Evolutionary conservation across 1,139 yeast genomes (phyloP).

Genomic region (Waltiozyma solani): DNA sequence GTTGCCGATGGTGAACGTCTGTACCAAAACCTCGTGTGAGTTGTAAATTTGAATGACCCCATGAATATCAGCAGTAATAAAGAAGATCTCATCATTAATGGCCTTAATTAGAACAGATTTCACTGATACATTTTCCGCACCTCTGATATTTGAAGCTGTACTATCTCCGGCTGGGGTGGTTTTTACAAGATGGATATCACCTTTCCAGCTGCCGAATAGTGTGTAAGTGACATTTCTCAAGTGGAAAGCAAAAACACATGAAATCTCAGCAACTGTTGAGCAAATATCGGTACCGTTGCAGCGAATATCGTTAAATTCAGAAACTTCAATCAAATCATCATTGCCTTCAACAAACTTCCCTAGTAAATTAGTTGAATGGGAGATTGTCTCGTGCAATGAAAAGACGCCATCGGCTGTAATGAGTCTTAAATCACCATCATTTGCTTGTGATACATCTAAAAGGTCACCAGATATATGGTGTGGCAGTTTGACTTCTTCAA

Average conservation of each 20-base stretch:
- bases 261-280: too few species aligned
- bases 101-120: slow-evolving; percentile 13
- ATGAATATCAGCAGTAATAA: slow-evolving; percentile 16
- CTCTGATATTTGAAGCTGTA: background rate
- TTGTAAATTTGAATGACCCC: slow-evolving; percentile 10
- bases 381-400: background rate
- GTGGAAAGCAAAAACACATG: too few species aligned
- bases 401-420: background rate
- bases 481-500: background rate
- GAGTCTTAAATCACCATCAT: background rate
- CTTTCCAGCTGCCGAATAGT: too few species aligned
- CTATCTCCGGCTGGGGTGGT: too few species aligned
- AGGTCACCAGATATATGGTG: background rate
- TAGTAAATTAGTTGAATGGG: background rate
- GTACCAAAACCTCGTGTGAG: background rate
- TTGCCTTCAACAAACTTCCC: too few species aligned
- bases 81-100: slow-evolving; percentile 1
- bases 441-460: background rate
- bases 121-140: slow-evolving; percentile 6
- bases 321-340: too few species aligned
- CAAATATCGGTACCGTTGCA: too few species aligned
- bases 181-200: too few species aligned
- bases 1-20: slow-evolving; percentile 10
- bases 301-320: too few species aligned
- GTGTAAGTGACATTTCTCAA: too few species aligned